Evolutionary conservation across 441 rosid species (phyloP), one percentile per base, ranked within the genome.

Genomic region (Erysimum pusillum): DNA sequence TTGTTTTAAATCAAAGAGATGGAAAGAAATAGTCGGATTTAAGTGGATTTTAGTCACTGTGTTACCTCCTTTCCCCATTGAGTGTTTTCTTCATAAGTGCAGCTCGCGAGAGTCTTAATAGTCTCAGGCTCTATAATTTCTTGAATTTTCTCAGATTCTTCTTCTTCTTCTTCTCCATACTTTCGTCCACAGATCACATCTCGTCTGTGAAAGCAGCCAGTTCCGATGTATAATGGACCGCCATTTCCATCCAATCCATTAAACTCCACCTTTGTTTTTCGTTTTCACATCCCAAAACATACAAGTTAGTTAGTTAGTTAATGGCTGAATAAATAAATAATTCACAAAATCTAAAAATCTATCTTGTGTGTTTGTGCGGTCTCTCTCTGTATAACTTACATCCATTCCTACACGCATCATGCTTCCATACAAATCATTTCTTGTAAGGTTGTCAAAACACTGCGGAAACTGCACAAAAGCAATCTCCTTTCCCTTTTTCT

Each of bases 171-270:
- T 65, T 20, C 71, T 83, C 81, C 85, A 81, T 18, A 80, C 64
- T 79, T 82, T 74, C 72, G 83, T 34, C 97, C 95, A 75, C 86
- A 73, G 0, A 94, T 81, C 63, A 62, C 76, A 61, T 90, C 94
- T 85, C 97, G 87, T 81, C 94, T 85, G 81, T 88, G 97, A 77
- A 94, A 94, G 84, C 95, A 89, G 51, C 97, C 91, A 28, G 87
- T 89, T 66, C 97, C 97, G 45, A 88, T 6, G 77, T 88, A 92
- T 0, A 83, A 32, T 14, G 88, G 87, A 0, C 97, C 95, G 44
- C 92, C 97, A 78, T 67, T 73, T 41, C 93, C 94, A 87, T 94
- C 97, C 51, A 76, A 0, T 20, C 94, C 90, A 56, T 77, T 80
- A 25, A 94, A 86, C 36, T 91, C 96, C 66, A 91, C 84, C 97